These are phyloP conservation scores for Aspergillus ellipticus DNA, from an alignment of 495 filamentous ascomycete genomes.

Conservation along the genomic window DNA sequence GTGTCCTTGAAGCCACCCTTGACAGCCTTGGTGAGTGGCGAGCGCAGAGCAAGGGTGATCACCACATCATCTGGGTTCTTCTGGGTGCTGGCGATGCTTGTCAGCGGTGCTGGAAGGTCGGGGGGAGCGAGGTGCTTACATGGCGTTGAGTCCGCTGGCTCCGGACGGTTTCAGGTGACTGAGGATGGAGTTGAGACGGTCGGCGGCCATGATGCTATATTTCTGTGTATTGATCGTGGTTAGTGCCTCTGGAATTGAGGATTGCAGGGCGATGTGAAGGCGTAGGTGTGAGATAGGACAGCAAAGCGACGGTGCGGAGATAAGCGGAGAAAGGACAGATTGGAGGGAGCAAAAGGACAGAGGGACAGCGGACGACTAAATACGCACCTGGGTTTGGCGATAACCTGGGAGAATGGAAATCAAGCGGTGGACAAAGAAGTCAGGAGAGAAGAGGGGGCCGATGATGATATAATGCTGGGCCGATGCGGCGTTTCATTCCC, in stretches of 20 bases:
- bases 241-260: neutral
- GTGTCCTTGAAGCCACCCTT: constrained; percentile 96
- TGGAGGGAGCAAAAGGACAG: neutral
- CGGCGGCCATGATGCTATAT: constrained; percentile 65
- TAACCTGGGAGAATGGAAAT: neutral
- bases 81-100: constrained; percentile 58
- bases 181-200: constrained; percentile 81
- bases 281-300: neutral
- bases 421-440: neutral
- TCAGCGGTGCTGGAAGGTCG: constrained; percentile 5
- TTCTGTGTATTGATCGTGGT: neutral
- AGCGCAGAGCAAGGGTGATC: constrained; percentile 78
- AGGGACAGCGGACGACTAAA: neutral
- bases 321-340: neutral
- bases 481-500: neutral
- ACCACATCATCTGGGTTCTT: constrained; percentile 97
- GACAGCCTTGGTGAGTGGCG: constrained; percentile 69
- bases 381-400: neutral
- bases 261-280: neutral
- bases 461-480: constrained; percentile 4
- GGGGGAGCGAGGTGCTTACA: constrained; percentile 53
- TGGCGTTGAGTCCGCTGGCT: constrained; percentile 53
- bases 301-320: neutral
- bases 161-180: constrained; percentile 76
- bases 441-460: neutral